These are phyloP conservation scores for Chlorella sp. DNA, from an alignment of 139 green algal genomes.

Conservation along the genomic window DNA sequence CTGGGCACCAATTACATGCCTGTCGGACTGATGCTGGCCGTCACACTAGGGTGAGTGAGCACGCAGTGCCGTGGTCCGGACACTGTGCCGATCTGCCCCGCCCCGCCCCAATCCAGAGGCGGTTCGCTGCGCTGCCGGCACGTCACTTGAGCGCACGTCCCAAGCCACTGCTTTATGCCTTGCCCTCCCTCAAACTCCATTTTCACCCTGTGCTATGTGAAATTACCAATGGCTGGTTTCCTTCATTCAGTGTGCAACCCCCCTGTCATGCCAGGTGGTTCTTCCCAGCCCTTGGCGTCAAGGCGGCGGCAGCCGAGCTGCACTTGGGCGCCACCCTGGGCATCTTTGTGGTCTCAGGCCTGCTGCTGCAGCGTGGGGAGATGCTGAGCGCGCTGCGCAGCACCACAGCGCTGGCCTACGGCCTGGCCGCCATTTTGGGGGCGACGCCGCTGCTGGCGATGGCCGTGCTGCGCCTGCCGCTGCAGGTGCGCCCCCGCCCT, in stretches of 20 bases:
- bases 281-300: slow-evolving; percentile 33
- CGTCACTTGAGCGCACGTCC: background rate
- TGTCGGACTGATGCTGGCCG: background rate
- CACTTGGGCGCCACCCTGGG: slow-evolving; percentile 49
- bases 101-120: background rate
- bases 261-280: slow-evolving; percentile 28
- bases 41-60: slow-evolving; percentile 4
- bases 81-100: background rate
- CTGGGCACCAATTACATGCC: slow-evolving; percentile 27
- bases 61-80: background rate
- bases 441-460: slow-evolving; percentile 56
- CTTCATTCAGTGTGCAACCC: background rate
- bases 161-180: background rate
- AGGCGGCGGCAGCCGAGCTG: slow-evolving; percentile 41
- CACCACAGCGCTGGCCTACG: slow-evolving; percentile 28
- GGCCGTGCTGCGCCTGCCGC: slow-evolving; percentile 51
- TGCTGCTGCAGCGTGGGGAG: slow-evolving; percentile 56
- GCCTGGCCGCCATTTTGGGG: slow-evolving; percentile 59
- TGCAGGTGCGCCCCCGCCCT: slow-evolving; percentile 21
- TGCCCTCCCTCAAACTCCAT: background rate
- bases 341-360: slow-evolving; percentile 64
- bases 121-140: background rate
- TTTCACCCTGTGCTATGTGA: background rate
- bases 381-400: slow-evolving; percentile 28
- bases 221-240: background rate